A percentile compares a stretch with the other conserved stretches of the same genome.
Evolutionary conservation across 2,329 filamentous ascomycete species (phyloP).

Genomic region (Zymoseptoria tritici): DNA sequence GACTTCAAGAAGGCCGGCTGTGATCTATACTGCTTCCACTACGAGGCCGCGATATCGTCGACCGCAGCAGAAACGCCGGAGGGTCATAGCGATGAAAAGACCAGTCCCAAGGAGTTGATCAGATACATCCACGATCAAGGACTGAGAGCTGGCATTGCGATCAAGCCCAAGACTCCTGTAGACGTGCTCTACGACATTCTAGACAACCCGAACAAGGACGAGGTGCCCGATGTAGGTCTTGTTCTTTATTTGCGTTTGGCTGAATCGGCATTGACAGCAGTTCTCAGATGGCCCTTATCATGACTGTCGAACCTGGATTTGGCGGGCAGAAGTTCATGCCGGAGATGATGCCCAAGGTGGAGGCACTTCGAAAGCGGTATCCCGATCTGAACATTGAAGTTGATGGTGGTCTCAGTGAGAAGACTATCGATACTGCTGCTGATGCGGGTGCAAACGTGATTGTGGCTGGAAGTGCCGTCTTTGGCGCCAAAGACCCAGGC

Average conservation of each 20-base stretch:
- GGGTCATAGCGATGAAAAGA: constrained; percentile 60
- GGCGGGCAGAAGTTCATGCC: constrained; percentile 99
- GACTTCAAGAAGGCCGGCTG: constrained; percentile 91
- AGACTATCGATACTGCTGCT: constrained; percentile 87
- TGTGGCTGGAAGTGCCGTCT: constrained; percentile 91
- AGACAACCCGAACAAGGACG: constrained; percentile 62
- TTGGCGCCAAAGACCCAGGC: constrained; percentile 79
- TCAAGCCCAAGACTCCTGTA: constrained; percentile 86
- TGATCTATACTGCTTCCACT: constrained; percentile 99
- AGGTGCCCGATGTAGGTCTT: constrained; percentile 77
- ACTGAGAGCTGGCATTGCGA: constrained; percentile 85
- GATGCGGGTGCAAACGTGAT: constrained; percentile 97
- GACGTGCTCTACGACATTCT: constrained; percentile 89
- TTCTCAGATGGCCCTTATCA: constrained; percentile 86
- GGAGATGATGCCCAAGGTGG: constrained; percentile 87
- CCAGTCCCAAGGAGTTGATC: constrained; percentile 76
- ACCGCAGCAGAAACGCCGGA: constrained; percentile 76
- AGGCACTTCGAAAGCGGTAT: constrained; percentile 73
- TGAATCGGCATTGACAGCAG: neutral
- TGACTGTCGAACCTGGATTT: constrained; percentile 97
- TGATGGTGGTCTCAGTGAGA: constrained; percentile 80
- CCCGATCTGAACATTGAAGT: constrained; percentile 95
- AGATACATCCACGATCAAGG: constrained; percentile 82
- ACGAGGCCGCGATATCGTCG: constrained; percentile 82
- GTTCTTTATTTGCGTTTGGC: neutral